Evolutionary conservation across 305 asterid species (phyloP).

Genomic region (Solanum hybrid): DNA sequence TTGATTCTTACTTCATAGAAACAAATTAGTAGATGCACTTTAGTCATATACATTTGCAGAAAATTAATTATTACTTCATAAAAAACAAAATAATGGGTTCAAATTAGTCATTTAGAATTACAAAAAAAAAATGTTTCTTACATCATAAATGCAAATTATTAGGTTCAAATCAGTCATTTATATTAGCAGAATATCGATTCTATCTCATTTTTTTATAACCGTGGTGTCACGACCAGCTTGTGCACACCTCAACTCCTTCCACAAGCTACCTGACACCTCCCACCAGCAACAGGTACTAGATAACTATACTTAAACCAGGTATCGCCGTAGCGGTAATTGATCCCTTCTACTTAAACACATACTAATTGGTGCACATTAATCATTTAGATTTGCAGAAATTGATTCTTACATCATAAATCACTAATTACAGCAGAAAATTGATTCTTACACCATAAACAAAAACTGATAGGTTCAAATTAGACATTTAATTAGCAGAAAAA

Average conservation of each 20-base stretch:
- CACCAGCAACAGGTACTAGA: too few relatives aligned
- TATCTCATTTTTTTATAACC: background rate
- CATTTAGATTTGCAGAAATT: background rate
- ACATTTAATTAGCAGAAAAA: background rate
- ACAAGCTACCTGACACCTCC: rapidly evolving
- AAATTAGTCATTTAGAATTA: background rate
- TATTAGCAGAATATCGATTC: background rate
- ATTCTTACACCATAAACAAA: background rate
- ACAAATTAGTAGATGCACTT: background rate
- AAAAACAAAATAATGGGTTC: background rate
- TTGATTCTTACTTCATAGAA: too few relatives aligned
- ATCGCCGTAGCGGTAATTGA: background rate
- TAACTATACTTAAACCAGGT: background rate
- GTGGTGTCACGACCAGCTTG: rapidly evolving
- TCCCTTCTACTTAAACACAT: background rate
- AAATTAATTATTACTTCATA: too few relatives aligned
- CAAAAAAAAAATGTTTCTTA: too few relatives aligned
- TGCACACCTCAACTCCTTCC: rapidly evolving
- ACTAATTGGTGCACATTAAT: background rate
- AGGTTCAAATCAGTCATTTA: background rate
- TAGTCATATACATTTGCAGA: background rate
- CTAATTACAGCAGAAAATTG: too few relatives aligned
- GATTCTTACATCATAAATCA: background rate
- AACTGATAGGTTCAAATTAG: background rate
- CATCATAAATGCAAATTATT: background rate